These are phyloP conservation scores for Stipa capillata DNA, from an alignment of 176 grass and related monocot species.

Conservation along the genomic window DNA sequence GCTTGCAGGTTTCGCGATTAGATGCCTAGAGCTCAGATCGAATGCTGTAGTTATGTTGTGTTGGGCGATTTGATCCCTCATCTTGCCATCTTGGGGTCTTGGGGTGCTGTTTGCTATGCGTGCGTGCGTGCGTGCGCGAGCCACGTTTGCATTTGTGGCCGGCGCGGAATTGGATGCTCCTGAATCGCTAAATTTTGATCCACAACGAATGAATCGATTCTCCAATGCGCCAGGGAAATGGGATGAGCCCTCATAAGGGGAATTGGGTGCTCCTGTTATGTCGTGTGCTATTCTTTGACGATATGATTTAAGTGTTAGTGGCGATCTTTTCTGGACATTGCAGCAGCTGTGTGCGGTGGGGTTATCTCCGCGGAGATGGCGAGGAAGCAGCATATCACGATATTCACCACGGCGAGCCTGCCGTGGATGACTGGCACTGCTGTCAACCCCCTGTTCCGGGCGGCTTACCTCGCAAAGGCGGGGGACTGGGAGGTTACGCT, in stretches of 20 bases:
- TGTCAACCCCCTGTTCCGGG: constrained; percentile 87
- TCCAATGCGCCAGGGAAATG: neutral
- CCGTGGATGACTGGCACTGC: constrained; percentile 98
- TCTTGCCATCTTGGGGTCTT: neutral
- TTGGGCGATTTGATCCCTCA: constrained; percentile 9
- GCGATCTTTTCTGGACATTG: constrained; percentile 14
- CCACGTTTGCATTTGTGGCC: neutral
- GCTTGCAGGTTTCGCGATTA: neutral
- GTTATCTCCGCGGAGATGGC: constrained; percentile 32
- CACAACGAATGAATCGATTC: neutral
- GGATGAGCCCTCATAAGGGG: neutral
- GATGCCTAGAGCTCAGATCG: constrained; percentile 9
- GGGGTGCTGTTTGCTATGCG: no score
- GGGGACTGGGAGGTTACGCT: constrained; percentile 58
- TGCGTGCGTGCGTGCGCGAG: neutral
- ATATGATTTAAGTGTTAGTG: neutral
- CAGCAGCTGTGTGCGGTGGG: constrained; percentile 16
- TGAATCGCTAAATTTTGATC: neutral
- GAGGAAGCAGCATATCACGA: constrained; percentile 51
- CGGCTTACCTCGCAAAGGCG: constrained; percentile 75
- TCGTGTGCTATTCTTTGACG: neutral
- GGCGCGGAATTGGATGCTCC: constrained; percentile 20
- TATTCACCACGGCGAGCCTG: constrained; percentile 93
- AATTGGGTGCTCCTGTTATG: neutral
- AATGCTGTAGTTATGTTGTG: neutral